Evolutionary conservation across 2,329 filamentous ascomycete species (phyloP).

Genomic region (Cladosporium sp.): DNA sequence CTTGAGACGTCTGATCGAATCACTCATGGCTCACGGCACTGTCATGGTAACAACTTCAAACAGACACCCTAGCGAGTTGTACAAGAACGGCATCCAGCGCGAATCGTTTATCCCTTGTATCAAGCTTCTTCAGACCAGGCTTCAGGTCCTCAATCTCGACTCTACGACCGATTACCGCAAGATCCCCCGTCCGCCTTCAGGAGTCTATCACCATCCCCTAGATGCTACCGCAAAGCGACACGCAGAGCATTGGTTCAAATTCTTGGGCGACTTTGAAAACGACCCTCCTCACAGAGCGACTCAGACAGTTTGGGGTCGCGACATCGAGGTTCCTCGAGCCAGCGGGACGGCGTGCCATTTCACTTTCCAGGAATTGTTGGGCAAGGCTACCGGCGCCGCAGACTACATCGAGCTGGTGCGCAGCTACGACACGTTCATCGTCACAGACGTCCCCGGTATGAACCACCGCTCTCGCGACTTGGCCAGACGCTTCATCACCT

Average conservation of each 20-base stretch:
- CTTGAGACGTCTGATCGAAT: conserved; percentile 76
- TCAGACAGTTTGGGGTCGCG: conserved; percentile 87
- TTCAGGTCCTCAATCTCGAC: conserved; percentile 91
- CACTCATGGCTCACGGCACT: conserved; percentile 93
- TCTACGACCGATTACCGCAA: conserved; percentile 96
- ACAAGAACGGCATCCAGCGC: conserved; percentile 96
- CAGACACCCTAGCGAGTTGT: conserved; percentile 91
- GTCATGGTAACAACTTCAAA: conserved; percentile 96
- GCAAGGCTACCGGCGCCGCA: conserved; percentile 81
- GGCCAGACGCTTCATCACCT: conserved; percentile 91
- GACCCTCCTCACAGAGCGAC: conserved; percentile 72
- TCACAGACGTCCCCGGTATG: conserved; percentile 92
- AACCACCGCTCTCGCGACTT: conserved; percentile 80
- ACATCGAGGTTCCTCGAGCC: conserved; percentile 81
- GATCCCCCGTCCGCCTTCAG: conserved; percentile 86
- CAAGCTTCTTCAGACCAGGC: conserved; percentile 75
- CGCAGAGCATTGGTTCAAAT: conserved; percentile 92
- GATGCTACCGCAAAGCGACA: conserved; percentile 73
- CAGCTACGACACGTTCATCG: conserved; percentile 86
- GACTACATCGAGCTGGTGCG: conserved; percentile 92
- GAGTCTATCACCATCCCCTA: conserved; percentile 88
- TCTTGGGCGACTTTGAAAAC: conserved; percentile 76
- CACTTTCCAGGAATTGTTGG: conserved; percentile 88
- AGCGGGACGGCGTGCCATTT: conserved; percentile 88
- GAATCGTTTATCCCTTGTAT: conserved; percentile 96